These are phyloP conservation scores for Pichia sp. DNA, from an alignment of 1,139 yeast species.

Conservation along the genomic window DNA sequence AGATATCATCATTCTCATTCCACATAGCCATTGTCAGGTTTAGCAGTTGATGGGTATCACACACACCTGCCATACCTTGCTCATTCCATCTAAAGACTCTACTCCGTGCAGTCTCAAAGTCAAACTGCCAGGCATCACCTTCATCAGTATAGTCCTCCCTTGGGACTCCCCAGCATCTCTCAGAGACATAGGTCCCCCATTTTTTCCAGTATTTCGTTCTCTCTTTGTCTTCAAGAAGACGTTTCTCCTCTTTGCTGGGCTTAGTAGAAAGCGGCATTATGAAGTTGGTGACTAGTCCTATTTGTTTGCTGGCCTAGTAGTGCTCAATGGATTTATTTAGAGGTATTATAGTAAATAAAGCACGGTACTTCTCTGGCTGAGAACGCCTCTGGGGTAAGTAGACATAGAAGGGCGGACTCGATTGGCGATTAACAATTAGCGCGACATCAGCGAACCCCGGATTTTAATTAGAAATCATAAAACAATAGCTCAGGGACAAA, in stretches of 20 bases:
- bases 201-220: constrained; percentile 66
- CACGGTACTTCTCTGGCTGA: too few relatives aligned
- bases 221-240: constrained; percentile 54
- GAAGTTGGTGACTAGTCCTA: too few relatives aligned
- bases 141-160: constrained; percentile 82
- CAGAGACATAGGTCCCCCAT: constrained; percentile 93
- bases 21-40: constrained; percentile 80
- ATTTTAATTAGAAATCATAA: too few relatives aligned
- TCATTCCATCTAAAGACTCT: constrained; percentile 95
- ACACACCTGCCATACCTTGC: constrained; percentile 90
- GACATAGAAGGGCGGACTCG: too few relatives aligned
- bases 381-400: too few relatives aligned
- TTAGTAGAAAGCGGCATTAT: constrained; percentile 12
- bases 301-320: too few relatives aligned
- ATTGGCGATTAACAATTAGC: too few relatives aligned
- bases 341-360: too few relatives aligned
- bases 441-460: too few relatives aligned
- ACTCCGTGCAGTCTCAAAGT: constrained; percentile 79
- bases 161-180: constrained; percentile 93
- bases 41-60: constrained; percentile 76
- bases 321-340: too few relatives aligned
- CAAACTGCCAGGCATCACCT: constrained; percentile 95
- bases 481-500: too few relatives aligned
- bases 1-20: constrained; percentile 83
- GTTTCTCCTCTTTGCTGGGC: constrained; percentile 47